phyloP scores from a whole-genome alignment of 2,329 filamentous ascomycete genomes.

The Cladosporium sp. region DNA sequence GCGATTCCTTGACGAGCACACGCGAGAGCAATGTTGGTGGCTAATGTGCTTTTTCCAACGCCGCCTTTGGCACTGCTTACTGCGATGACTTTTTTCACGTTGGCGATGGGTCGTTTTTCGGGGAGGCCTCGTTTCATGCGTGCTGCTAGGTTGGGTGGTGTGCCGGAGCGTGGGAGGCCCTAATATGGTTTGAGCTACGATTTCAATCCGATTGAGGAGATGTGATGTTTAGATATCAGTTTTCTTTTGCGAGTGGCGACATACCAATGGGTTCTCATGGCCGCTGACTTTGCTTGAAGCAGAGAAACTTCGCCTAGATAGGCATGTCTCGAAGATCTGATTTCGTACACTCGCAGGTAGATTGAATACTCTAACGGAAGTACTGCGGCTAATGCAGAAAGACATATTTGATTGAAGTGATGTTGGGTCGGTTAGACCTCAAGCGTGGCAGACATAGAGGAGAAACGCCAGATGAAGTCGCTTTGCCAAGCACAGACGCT shows the following conservation, averaged over 20 bases:
- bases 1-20: constrained; percentile 78
- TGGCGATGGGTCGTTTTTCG: constrained; percentile 70
- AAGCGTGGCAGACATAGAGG: not conserved
- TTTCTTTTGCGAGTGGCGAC: not conserved
- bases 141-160: constrained; percentile 57
- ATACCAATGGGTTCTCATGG: constrained; percentile 26
- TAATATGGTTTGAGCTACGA: constrained; percentile 34
- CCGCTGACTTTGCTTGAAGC: constrained; percentile 12
- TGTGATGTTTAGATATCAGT: no score
- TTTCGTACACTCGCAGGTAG: not conserved
- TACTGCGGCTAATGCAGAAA: not conserved
- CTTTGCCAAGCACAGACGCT: no score
- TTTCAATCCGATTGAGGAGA: not conserved
- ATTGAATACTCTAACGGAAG: not conserved
- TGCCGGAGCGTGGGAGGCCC: constrained; percentile 76
- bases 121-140: constrained; percentile 75
- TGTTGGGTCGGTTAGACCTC: not conserved
- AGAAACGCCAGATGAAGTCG: no score
- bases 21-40: constrained; percentile 85
- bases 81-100: constrained; percentile 89
- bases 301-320: constrained; percentile 4
- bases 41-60: constrained; percentile 94
- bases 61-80: constrained; percentile 96
- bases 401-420: not conserved
- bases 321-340: constrained; percentile 6